Percentiles rank a stretch among this genome's conserved stretches.
These are phyloP conservation scores for Chaetoscypha palmicola DNA, from an alignment of 2,329 filamentous ascomycete species.

Conservation along the genomic window DNA sequence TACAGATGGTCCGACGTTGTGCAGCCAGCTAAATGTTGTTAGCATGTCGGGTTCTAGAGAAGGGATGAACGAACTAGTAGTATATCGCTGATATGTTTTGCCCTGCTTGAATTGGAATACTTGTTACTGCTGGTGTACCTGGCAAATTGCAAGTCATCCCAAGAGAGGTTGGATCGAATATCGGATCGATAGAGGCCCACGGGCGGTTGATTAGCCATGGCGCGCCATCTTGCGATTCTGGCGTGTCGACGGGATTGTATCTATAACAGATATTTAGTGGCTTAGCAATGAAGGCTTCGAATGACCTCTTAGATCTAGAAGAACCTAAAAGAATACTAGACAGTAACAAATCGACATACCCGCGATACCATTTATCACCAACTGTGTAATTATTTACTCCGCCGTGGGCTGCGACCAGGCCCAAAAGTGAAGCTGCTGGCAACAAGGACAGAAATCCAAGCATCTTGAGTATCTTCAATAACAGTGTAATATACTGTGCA, in stretches of 20 bases:
- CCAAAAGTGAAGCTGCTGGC: neutral
- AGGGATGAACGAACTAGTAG: constrained; percentile 6
- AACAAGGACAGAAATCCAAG: constrained; percentile 2
- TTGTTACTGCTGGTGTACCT: constrained; percentile 12
- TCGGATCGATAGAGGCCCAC: constrained; percentile 16
- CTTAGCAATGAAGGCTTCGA: no score
- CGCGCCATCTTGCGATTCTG: constrained; percentile 8
- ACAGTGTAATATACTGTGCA: no score
- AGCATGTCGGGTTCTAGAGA: neutral
- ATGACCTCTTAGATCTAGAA: no score
- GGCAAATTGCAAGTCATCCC: constrained; percentile 13
- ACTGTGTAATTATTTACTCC: constrained; percentile 18
- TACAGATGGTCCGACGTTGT: constrained; percentile 16
- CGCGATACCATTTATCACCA: constrained; percentile 12
- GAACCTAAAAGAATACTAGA: no score
- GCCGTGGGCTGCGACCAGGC: constrained; percentile 9
- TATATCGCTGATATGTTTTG: constrained; percentile 18
- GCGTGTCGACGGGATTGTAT: constrained; percentile 9
- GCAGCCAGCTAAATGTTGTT: constrained; percentile 6
- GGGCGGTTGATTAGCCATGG: constrained; percentile 16
- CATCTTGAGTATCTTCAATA: neutral
- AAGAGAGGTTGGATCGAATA: constrained; percentile 10
- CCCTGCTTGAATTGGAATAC: constrained; percentile 15
- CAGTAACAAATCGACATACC: no score
- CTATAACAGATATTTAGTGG: constrained; percentile 2